Base-by-base conservation (phyloP, 2,329 filamentous ascomycete genomes). In the Claviceps purpurea region DNA sequence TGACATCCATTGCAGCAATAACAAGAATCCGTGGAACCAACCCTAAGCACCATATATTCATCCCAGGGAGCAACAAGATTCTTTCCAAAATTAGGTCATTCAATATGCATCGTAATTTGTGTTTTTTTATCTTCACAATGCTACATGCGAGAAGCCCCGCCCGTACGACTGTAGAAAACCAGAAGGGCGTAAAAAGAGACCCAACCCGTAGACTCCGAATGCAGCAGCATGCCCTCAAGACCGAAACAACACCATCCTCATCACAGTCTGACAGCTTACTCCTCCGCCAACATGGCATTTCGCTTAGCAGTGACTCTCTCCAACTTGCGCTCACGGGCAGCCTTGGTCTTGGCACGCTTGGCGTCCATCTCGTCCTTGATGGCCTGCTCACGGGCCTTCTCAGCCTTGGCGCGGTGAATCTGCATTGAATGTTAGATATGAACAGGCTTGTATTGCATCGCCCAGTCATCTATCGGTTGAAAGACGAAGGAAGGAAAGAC, bases 361-460 rank as follows among this genome's bases (percentile, higher is more conserved):
- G 87, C 89, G 73, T 97, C 93, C 93, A 98, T 98, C 81, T 97
- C 90, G 73, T 97, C 90, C 86, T 95, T 91, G 75, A 98, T 83
- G 69, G 84, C 76, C 77, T 84, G 84, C 86, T 97, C 93, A 75
- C 93, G 93, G 62, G 83, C 82, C 81, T 95, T 94, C 88, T 98
- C 93, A 67, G 93, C 93, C 88, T 98, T 98, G 79, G 93, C 93
- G 77, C 90, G 94, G 87, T 98, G 93, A 73, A 98, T 97, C 93
- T 98, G 68, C 2, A 41, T 52, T 52, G n/a, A 10, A 22, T 46
- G 24, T 46, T 34, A 46, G 43, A 24, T n/a, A 3, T 44, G 30
- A 34, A 34, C 30, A 4, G 30, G 10, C 10, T 34, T 34, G 10
- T 34, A 1, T 11, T 1, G 1, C 30, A 34, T 1, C 11, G 30